Conservation (phyloP, 2,329 filamentous ascomycete genomes). For the Penicillium sp. region DNA sequence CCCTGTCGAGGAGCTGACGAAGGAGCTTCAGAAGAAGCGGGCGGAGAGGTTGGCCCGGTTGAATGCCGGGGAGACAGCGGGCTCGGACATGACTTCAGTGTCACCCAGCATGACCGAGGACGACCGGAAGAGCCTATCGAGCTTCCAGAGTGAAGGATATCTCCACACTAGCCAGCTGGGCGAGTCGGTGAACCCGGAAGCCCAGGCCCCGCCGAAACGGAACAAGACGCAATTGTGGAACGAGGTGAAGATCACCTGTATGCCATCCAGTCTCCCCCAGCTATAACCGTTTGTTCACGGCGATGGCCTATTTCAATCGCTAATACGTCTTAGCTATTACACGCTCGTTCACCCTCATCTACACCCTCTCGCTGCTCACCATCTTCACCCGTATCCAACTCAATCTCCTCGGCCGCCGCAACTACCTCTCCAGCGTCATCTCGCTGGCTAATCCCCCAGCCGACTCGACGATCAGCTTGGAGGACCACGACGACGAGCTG, state of each 20-base stretch:
- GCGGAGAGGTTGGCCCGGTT: constrained; percentile 70
- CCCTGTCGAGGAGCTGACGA: constrained; percentile 89
- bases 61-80: constrained; percentile 60
- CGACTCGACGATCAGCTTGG: constrained; percentile 80
- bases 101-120: constrained; percentile 78
- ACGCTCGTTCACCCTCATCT: constrained; percentile 86
- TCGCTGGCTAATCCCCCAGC: constrained; percentile 79
- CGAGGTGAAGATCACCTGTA: constrained; percentile 94
- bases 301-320: not conserved
- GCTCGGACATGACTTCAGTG: constrained; percentile 62
- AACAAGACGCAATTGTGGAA: constrained; percentile 96
- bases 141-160: constrained; percentile 80
- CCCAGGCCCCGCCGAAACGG: constrained; percentile 65
- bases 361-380: constrained; percentile 85
- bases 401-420: constrained; percentile 92
- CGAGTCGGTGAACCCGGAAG: constrained; percentile 58
- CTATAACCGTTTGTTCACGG: not conserved
- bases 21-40: constrained; percentile 94
- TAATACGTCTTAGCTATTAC: constrained; percentile 71
- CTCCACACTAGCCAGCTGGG: constrained; percentile 80
- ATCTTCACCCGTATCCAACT: constrained; percentile 94
- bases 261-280: not conserved
- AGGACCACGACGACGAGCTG: constrained; percentile 91
- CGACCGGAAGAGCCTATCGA: constrained; percentile 77
- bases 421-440: constrained; percentile 94